Base-by-base conservation (phyloP, 345 rosid species). In the Gossypium anomalum region DNA sequence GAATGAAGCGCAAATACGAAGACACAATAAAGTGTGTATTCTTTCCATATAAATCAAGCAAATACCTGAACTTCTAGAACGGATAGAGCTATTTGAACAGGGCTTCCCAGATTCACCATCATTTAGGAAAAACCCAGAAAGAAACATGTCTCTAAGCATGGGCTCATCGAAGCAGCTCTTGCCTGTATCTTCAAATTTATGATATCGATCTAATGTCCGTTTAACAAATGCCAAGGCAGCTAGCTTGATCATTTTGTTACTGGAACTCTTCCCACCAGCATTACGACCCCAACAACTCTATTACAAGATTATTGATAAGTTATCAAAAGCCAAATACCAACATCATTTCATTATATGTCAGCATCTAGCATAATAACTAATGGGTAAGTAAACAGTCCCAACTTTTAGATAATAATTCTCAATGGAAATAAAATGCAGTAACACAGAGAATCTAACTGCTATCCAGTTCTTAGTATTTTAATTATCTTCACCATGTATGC, bases 91-190 rank as follows among this genome's bases (percentile, higher is more conserved):
- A 55, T 63, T 75, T 62, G 64, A 69, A 83, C 71, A 67, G 8
- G 65, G 73, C 77, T 76, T 84, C 12, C 75, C 74, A 76, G 86
- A 82, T 78, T 90, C 94, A 80, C 82, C 85, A 78, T 75, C 79
- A 75, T 67, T 76, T 41, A 53, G 80, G 70, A 88, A 83, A 76
- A 80, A 71, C 67, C 87, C 85, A 6, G 86, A 76, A 71, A 83
- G 79, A 78, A 90, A 89, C 82, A 88, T 83, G 77, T 90, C 85
- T 78, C 75, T 91, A 71, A 88, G 89, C 57, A 82, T 68, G 22
- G 93, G 93, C 75, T 91, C 99, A 79, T 84, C 82, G 76, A 95
- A 95, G 85, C 97, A 91, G 82, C 98, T 87, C 77, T 82, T 87
- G 70, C 98, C 98, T 4, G 90, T 83, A 67, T 87, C 89, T 85